A percentile compares a stretch with the other conserved stretches of the same genome.
phyloP scores from a whole-genome alignment of 2,329 filamentous ascomycete species.

The Fusarium ramigenum region DNA sequence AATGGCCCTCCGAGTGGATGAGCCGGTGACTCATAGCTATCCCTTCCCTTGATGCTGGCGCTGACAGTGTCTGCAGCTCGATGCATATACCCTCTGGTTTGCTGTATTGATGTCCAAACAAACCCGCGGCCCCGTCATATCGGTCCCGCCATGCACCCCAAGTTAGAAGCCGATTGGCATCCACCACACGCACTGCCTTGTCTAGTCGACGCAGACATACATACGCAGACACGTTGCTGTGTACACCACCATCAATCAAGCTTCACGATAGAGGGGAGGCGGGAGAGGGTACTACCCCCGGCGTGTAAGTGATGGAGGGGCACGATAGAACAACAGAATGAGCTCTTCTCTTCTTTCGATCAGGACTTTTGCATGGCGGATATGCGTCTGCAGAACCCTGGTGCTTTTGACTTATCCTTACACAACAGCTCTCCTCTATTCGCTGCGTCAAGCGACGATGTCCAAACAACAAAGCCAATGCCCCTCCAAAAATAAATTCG shows the following conservation, averaged over 20 bases:
- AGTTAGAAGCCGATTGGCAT: constrained; percentile 43
- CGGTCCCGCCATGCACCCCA: constrained; percentile 40
- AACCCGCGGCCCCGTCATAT: constrained; percentile 41
- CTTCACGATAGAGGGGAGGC: constrained; percentile 19
- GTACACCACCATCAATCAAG: constrained; percentile 30
- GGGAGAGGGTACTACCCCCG: constrained; percentile 21
- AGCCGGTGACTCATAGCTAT: constrained; percentile 41
- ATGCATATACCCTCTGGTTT: constrained; percentile 36
- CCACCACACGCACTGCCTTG: constrained; percentile 34
- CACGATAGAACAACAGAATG: constrained; percentile 25
- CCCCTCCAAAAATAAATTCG: constrained; percentile 32
- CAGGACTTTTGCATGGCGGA: constrained; percentile 22
- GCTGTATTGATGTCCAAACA: constrained; percentile 47
- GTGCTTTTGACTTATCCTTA: constrained; percentile 32
- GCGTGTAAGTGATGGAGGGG: constrained; percentile 31
- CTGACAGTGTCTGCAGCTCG: constrained; percentile 34
- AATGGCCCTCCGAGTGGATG: constrained; percentile 30
- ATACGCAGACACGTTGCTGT: constrained; percentile 36
- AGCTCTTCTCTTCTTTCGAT: constrained; percentile 15
- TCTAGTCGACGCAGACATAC: constrained; percentile 26
- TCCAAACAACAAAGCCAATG: constrained; percentile 25
- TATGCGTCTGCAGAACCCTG: constrained; percentile 23
- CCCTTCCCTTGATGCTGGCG: constrained; percentile 28
- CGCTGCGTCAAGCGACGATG: constrained; percentile 33
- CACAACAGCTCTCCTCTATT: constrained; percentile 31